These are phyloP conservation scores for Dillenia turbinata DNA, from an alignment of 164 flowering plant species.

Conservation along the genomic window DNA sequence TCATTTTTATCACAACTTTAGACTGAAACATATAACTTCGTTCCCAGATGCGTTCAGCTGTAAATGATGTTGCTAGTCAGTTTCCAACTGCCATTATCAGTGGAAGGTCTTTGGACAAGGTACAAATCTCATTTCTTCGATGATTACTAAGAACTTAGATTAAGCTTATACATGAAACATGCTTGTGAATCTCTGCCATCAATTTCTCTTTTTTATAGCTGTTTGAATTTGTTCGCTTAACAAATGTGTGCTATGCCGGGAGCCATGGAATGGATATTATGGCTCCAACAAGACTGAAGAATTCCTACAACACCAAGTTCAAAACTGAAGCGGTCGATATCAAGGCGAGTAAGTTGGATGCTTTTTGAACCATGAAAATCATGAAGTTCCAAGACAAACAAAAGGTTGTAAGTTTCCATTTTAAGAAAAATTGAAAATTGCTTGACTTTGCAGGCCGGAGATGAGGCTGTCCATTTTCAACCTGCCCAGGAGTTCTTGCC, in stretches of 20 bases:
- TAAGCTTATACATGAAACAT: not conserved
- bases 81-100: constrained; percentile 72
- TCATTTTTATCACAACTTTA: not conserved
- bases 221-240: constrained; percentile 41
- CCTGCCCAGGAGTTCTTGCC: constrained; percentile 71
- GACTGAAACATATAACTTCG: not conserved
- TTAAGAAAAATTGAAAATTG: not conserved
- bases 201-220: constrained; percentile 25
- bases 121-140: not conserved
- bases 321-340: constrained; percentile 24
- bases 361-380: too few species aligned
- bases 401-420: not conserved
- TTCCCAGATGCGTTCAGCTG: constrained; percentile 55
- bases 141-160: too few species aligned
- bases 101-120: constrained; percentile 61
- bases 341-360: constrained; percentile 22
- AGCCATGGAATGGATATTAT: constrained; percentile 80
- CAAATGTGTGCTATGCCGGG: constrained; percentile 57
- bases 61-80: constrained; percentile 39
- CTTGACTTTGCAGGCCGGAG: constrained; percentile 28
- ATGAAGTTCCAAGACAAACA: not conserved
- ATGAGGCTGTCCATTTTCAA: constrained; percentile 46
- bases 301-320: constrained; percentile 16
- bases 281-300: constrained; percentile 35
- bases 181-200: not conserved